Conservation (phyloP, 108 stramenopile genomes). For the Aurantiochytrium sp. region DNA sequence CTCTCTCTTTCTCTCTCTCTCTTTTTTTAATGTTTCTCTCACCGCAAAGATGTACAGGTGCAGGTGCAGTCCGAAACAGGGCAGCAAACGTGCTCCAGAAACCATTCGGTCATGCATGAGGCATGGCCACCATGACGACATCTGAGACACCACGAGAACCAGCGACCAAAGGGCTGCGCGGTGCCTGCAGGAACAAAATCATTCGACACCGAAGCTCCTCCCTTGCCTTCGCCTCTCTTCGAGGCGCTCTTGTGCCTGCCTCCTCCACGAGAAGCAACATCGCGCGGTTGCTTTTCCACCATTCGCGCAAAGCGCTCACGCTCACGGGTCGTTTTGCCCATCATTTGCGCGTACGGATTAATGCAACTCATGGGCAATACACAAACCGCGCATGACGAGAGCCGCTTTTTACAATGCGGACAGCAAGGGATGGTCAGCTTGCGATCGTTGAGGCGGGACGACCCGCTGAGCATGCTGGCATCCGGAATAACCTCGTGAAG, state of each 20-base stretch:
- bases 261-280: background rate
- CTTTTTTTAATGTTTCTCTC: background rate
- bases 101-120: background rate
- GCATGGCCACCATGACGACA: background rate
- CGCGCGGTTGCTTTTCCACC: too few species aligned
- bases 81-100: background rate
- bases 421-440: conserved; percentile 10
- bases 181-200: background rate
- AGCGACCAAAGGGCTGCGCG: conserved; percentile 1
- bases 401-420: background rate
- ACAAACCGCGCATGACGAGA: conserved; percentile 7
- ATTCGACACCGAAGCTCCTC: background rate
- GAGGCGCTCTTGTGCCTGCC: background rate
- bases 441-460: background rate
- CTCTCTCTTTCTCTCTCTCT: too few species aligned
- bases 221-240: background rate
- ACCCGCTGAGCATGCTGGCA: background rate
- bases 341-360: background rate
- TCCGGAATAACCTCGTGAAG: background rate
- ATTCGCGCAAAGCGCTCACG: background rate
- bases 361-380: conserved; percentile 3
- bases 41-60: background rate
- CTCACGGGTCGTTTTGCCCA: background rate
- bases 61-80: background rate
- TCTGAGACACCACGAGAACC: conserved; percentile 8